Conservation (phyloP, 2,329 filamentous ascomycete genomes). For the Fusarium falciforme region DNA sequence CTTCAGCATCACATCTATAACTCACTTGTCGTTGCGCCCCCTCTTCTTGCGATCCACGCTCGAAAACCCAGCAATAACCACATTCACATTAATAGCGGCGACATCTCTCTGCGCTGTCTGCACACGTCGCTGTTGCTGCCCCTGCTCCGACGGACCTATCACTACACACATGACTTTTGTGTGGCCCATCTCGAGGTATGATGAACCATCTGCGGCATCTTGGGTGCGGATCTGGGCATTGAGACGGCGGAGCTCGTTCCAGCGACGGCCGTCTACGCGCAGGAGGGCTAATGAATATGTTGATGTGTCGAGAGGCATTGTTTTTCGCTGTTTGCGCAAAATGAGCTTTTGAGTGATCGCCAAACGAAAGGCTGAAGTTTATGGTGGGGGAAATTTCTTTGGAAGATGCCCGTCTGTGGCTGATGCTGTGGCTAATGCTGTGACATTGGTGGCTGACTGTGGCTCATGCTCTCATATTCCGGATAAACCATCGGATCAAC, state of each 20-base stretch:
- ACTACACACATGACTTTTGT: slow-evolving; percentile 97
- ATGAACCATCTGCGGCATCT: slow-evolving; percentile 90
- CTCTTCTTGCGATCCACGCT: slow-evolving; percentile 85
- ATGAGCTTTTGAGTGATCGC: slow-evolving; percentile 8
- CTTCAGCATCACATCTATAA: not conserved
- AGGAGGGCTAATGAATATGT: slow-evolving; percentile 89
- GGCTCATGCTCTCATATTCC: not conserved
- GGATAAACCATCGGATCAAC: slow-evolving; percentile 39
- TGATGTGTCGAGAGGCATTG: slow-evolving; percentile 94
- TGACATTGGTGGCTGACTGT: not conserved
- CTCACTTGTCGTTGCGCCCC: slow-evolving; percentile 81
- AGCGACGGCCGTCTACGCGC: slow-evolving; percentile 85
- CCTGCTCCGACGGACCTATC: slow-evolving; percentile 81
- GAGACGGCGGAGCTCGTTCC: slow-evolving; percentile 94
- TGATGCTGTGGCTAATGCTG: slow-evolving; percentile 32
- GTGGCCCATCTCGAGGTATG: slow-evolving; percentile 96
- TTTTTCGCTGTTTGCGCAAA: slow-evolving; percentile 9
- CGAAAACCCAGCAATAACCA: slow-evolving; percentile 88
- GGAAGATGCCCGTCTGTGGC: slow-evolving; percentile 31
- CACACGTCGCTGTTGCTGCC: slow-evolving; percentile 51
- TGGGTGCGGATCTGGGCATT: slow-evolving; percentile 93
- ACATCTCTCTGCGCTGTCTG: slow-evolving; percentile 59
- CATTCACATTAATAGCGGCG: slow-evolving; percentile 78
- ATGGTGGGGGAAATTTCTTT: slow-evolving; percentile 44
- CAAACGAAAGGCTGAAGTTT: slow-evolving; percentile 10